These are phyloP conservation scores for Geotrichum europaeum DNA, from an alignment of 1,139 yeast species.

Conservation along the genomic window DNA sequence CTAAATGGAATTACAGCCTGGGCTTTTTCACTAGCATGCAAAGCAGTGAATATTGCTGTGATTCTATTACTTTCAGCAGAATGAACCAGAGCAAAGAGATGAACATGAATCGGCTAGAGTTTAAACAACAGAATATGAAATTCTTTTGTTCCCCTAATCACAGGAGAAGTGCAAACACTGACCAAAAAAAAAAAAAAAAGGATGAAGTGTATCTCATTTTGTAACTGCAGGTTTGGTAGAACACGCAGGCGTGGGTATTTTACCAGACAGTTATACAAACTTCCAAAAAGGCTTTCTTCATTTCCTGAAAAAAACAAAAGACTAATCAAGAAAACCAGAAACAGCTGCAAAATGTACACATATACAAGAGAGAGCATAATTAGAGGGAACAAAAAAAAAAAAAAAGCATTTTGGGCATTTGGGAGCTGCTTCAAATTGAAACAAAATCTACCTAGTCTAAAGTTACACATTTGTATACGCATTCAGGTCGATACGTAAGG, in stretches of 20 bases:
- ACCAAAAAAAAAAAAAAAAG: not conserved
- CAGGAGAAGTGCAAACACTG: not conserved
- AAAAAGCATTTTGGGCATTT: not conserved
- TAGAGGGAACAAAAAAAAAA: not conserved
- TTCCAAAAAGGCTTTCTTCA: not conserved
- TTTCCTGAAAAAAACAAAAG: not conserved
- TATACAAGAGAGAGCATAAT: not conserved
- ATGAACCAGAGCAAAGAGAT: too few relatives aligned
- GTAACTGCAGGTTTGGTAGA: not conserved
- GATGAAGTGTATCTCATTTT: not conserved
- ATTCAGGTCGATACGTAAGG: too few relatives aligned
- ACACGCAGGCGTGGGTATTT: not conserved
- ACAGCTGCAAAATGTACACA: not conserved
- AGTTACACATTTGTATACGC: too few relatives aligned
- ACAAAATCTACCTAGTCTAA: not conserved
- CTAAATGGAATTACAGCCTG: too few relatives aligned
- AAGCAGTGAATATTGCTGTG: too few relatives aligned
- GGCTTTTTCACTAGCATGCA: too few relatives aligned
- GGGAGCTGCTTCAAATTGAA: not conserved
- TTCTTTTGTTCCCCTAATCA: too few relatives aligned
- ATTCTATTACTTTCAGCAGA: too few relatives aligned
- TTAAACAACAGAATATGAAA: too few relatives aligned
- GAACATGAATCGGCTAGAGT: too few relatives aligned
- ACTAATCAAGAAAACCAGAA: not conserved
- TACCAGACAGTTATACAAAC: too few relatives aligned